Evolutionary conservation across 1,284 basidiomycete species (phyloP).

Genomic region (Cryptococcus hybrid): DNA sequence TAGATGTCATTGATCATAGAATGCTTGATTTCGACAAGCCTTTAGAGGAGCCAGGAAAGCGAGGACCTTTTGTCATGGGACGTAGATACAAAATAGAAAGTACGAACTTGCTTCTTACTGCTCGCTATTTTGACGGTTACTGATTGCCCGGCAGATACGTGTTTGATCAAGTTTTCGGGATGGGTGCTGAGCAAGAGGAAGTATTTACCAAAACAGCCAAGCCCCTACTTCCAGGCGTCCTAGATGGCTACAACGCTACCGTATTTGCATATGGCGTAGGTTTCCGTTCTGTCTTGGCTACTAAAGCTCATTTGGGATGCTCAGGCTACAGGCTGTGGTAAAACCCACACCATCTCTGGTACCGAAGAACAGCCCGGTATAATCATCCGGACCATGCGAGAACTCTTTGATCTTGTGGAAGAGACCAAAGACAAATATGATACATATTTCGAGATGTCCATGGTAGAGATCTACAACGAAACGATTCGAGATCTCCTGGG

Average conservation of each 20-base stretch:
- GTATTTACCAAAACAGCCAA: constrained; percentile 82
- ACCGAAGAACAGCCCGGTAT: constrained; percentile 81
- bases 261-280: constrained; percentile 96
- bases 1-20: constrained; percentile 54
- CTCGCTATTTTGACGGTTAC: constrained; percentile 3
- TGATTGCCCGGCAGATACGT: constrained; percentile 63
- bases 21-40: constrained; percentile 90
- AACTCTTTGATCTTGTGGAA: constrained; percentile 85
- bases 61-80: constrained; percentile 64
- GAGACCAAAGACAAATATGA: constrained; percentile 77
- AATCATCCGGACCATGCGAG: constrained; percentile 94
- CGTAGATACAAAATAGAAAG: constrained; percentile 80
- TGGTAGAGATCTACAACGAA: constrained; percentile 97
- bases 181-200: constrained; percentile 73
- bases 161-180: constrained; percentile 87
- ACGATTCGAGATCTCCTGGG: constrained; percentile 92
- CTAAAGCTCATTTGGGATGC: constrained; percentile 9
- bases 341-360: constrained; percentile 96
- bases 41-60: constrained; percentile 61
- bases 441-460: constrained; percentile 83
- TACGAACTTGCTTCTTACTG: constrained; percentile 16
- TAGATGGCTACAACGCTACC: constrained; percentile 95
- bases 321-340: constrained; percentile 95
- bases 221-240: constrained; percentile 73
- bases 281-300: constrained; percentile 14